Base-by-base conservation (phyloP, 257 asterid species). In the Primulina huaijiensis region DNA sequence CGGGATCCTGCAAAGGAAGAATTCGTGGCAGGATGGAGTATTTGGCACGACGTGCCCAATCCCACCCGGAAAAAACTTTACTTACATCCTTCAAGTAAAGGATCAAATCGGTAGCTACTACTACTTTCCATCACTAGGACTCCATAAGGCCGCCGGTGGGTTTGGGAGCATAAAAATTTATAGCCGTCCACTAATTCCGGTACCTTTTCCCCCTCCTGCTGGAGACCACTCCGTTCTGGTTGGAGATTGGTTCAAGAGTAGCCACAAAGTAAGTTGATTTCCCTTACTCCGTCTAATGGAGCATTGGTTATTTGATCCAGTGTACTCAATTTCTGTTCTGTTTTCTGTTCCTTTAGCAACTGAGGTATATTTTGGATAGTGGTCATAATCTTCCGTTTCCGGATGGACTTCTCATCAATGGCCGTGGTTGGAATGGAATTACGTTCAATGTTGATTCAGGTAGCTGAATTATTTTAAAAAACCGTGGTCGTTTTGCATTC, bases 121-220 rank as follows among this genome's bases (percentile, higher is more conserved):
- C 85, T 93, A 93, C 79, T 93, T 90, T 76, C 99, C 99, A 21
- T 89, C 97, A 5, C 83, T 86, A 35, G 81, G 75, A 55, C 71
- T 93, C 76, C 97, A 93, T 3, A 93, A 93, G 82, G 97, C 99
- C 16, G 92, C 90, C 8, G 97, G 99, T 62, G 99, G 88, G 7
- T 89, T 83, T 27, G 97, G 99, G 59, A 80, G 92, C 87, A 85
- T 93, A 78, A 83, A 85, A 81, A 74, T 93, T 65, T 88, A 80
- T 7, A 93, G 99, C 63, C 95, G 99, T 46, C 96, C 96, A 60
- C 78, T 35, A 55, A 93, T 93, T 59, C 99, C 97, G 0, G 99
- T 90, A 0, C 99, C 99, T 71, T 93, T 76, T 70, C 83, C 92
- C 5, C 85, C 86, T 16, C 97, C 97, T 67, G 84, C 89, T 53